Conservation (phyloP, 2,329 filamentous ascomycete genomes). For the Phaeosphaeriaceae sp. region DNA sequence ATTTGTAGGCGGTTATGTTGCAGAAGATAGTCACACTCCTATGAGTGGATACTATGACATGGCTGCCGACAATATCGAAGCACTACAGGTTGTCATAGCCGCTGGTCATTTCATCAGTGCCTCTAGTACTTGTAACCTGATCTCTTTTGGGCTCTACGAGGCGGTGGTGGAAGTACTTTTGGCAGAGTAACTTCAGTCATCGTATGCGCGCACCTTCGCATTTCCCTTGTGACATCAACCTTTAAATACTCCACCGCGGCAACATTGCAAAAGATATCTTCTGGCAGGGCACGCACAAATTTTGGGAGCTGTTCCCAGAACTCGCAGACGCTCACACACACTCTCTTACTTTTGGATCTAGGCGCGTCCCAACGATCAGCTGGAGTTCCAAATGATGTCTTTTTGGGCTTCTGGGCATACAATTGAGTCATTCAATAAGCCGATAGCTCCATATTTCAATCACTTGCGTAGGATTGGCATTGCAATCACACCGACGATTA, state of each 20-base stretch:
- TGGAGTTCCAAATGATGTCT: slow-evolving; percentile 23
- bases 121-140: slow-evolving; percentile 20
- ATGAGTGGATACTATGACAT: slow-evolving; percentile 25
- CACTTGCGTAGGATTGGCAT: slow-evolving; percentile 17
- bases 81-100: slow-evolving; percentile 32
- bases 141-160: slow-evolving; percentile 24
- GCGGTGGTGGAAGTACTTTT: slow-evolving; percentile 27
- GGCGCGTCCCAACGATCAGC: slow-evolving; percentile 7
- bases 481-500: slow-evolving; percentile 20
- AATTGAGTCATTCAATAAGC: slow-evolving; percentile 12
- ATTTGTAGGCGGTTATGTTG: slow-evolving; percentile 8
- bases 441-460: slow-evolving; percentile 18
- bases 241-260: slow-evolving; percentile 38
- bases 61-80: slow-evolving; percentile 31
- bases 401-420: slow-evolving; percentile 24
- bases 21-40: slow-evolving; percentile 32
- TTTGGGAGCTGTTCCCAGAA: slow-evolving; percentile 19
- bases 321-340: slow-evolving; percentile 23
- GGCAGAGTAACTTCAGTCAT: slow-evolving; percentile 27
- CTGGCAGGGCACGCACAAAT: slow-evolving; percentile 21
- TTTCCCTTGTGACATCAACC: slow-evolving; percentile 8
- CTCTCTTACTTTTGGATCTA: slow-evolving; percentile 28
- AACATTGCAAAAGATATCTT: slow-evolving; percentile 33
- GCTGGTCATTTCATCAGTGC: slow-evolving; percentile 30
- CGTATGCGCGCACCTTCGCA: slow-evolving; percentile 24